Evolutionary conservation across 352 stramenopile species (phyloP), one percentile per base, ranked within the genome.

Genomic region (Pythium apleroticum): DNA sequence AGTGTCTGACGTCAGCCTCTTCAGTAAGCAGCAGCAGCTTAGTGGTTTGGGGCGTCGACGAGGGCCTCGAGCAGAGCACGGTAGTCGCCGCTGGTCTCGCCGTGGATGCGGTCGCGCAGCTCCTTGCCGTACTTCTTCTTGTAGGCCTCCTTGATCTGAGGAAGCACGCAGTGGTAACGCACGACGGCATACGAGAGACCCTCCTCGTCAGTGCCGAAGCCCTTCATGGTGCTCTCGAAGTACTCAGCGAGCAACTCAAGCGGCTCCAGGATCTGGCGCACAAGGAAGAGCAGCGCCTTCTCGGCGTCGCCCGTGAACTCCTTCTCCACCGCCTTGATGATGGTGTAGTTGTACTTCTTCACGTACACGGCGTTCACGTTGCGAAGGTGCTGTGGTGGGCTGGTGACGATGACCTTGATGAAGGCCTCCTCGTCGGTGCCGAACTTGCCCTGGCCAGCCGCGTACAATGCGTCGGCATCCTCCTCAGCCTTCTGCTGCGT

Each of bases 111-210:
- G 53, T 94, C 82, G 57, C 83, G 85, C 35, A 94, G 76, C 53
- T 90, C 81, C 74, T 88, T 90, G 46, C 72, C 74, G 73, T 91
- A 93, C 59, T 61, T 72, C 64, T 91, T 86, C 75, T 91, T 85
- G 76, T 91, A 94, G 31, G 80, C 80, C 27, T 85, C 74, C 65
- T 80, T 81, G 74, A 94, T 79, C 65, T 93, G 80, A 22, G 71
- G 60, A 33, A 93, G 76, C 53, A 91, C 81, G 28, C 83, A 78
- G 71, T 91, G 84, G 78, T 94, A 94, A 52, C 86, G 86, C 60
- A 94, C 84, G 31, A 93, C 57, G 19, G 75, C 73, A 19, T 75
- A 63, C 52, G 73, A 80, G 30, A 93, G 71, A 22, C 65, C 77
- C 24, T 88, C 78, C 67, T 92, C 83, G 69, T 89, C 78, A 7